Percentiles rank a stretch among this genome's conserved stretches.
Evolutionary conservation across 805 yeast species (phyloP).

Genomic region (Wickerhamiella lipophila): DNA sequence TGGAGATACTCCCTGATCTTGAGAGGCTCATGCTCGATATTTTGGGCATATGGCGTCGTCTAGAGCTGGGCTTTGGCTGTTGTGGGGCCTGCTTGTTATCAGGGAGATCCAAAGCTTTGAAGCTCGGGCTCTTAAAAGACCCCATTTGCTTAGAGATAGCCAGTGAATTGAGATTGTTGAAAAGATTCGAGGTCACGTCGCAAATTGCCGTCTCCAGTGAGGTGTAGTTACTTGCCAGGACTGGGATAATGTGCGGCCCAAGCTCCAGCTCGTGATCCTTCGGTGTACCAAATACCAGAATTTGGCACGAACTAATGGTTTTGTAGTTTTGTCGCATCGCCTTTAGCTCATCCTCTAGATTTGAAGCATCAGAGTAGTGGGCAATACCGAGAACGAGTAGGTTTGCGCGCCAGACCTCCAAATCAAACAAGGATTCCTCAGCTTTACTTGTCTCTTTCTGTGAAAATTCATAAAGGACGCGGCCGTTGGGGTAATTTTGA

Average conservation of each 20-base stretch:
- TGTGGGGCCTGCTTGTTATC: constrained; percentile 6
- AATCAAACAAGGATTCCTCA: constrained; percentile 61
- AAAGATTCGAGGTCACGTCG: constrained; percentile 53
- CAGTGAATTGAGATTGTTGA: constrained; percentile 46
- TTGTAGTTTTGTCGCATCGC: constrained; percentile 3
- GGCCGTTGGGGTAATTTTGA: constrained; percentile 70
- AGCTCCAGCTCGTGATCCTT: constrained; percentile 5
- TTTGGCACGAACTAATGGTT: constrained; percentile 7
- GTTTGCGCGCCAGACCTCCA: constrained; percentile 78
- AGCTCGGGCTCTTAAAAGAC: constrained; percentile 65
- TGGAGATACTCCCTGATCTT: constrained; percentile 26
- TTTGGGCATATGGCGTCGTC: constrained; percentile 7
- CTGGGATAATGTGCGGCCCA: constrained; percentile 17
- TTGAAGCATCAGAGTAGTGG: constrained; percentile 24
- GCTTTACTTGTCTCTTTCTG: constrained; percentile 39
- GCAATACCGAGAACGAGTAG: constrained; percentile 39
- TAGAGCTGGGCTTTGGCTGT: constrained; percentile 10
- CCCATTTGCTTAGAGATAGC: constrained; percentile 67
- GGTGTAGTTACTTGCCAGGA: constrained; percentile 25
- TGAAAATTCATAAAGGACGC: constrained; percentile 46
- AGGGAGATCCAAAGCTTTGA: constrained; percentile 23
- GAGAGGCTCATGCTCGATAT: constrained; percentile 16
- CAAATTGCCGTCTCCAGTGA: constrained; percentile 55
- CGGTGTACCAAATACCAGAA: constrained; percentile 39
- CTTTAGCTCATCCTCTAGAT: constrained; percentile 24